Base-by-base conservation (phyloP, 306 rosid species). In the Prunus persica region DNA sequence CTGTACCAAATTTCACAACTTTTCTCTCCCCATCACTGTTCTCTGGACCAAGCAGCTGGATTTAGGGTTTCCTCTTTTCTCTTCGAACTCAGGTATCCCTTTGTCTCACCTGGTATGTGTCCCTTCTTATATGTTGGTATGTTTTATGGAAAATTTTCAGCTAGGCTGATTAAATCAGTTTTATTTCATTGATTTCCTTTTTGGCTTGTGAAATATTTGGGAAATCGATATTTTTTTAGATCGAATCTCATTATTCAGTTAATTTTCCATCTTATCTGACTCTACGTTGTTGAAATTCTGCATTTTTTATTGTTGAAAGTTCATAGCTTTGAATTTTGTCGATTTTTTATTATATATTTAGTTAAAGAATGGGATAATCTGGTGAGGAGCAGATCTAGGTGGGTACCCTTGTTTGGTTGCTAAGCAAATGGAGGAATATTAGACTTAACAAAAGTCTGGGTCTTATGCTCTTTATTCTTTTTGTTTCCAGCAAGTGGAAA, bases 61-160 rank as follows among this genome's bases (percentile, higher is more conserved):
- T 67, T 69, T 75, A 72, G 86, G 81, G 69, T 80, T 77, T 50
- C 67, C 34, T 82, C 79, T 43, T 52, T 72, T 68, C 72, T 62
- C 70, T 67, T 72, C 75, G 46, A 34, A 16, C 77, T 56, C 65
- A 46, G 84, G 87, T 81, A 32, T 34, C 66, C 11, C n/a, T 38
- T 6, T 51, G 68, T 50, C 46, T 78, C 45, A 14, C 28, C 4
- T 51, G 16, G 18, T 68, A 1, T 41, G 20, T 43, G 2, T 43
- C 8, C 47, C 20, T 56, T 50, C 13, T 56, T 68, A 30, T 19
- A 69, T 34, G 50, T 30, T 12, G 10, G 4, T 32, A 8, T 38
- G 43, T 60, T 27, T 38, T 7, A 24, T 52, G 50, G 63, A 34
- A 82, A 52, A 14, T 32, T 65, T 25, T 51, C 16, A 3, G 13